A percentile compares a stretch with the other conserved stretches of the same genome.
Conservation (phyloP, 768 basidiomycete species). For the Trametes cingulata region DNA sequence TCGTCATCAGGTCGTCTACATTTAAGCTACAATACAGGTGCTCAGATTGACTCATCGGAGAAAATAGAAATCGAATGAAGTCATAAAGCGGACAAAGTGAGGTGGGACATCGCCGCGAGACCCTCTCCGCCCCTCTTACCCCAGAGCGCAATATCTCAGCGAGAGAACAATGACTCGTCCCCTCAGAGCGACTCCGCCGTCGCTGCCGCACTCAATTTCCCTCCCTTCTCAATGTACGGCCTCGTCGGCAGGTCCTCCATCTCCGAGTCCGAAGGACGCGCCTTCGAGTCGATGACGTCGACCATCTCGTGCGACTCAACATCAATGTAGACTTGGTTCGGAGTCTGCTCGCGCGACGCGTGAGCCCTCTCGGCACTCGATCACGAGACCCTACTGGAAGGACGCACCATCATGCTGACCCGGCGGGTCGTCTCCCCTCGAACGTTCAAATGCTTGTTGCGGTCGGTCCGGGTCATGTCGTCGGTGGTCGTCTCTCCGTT, state of each 20-base stretch:
- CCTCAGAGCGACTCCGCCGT: conserved; percentile 8
- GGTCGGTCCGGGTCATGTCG: conserved; percentile 10
- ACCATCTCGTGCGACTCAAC: too few species aligned
- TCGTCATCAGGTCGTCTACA: too few species aligned
- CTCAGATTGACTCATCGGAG: too few species aligned
- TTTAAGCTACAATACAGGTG: too few species aligned
- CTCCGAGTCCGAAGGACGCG: not conserved
- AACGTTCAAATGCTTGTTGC: conserved; percentile 14
- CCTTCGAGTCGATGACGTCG: too few species aligned
- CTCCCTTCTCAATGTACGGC: conserved; percentile 16
- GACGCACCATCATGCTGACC: conserved; percentile 22
- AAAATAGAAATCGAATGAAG: too few species aligned
- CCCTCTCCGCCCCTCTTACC: too few species aligned
- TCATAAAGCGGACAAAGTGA: too few species aligned
- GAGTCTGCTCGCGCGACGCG: not conserved
- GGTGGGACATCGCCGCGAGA: too few species aligned
- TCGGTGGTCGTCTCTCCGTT: conserved; percentile 19
- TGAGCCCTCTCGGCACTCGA: not conserved
- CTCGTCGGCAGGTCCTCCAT: conserved; percentile 4
- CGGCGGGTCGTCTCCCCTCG: conserved; percentile 15
- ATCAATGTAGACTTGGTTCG: conserved; percentile 21
- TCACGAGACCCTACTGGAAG: not conserved
- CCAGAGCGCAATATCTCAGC: too few species aligned
- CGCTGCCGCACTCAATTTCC: conserved; percentile 8
- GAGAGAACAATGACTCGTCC: too few species aligned